These are phyloP conservation scores for Phytopythium montanum DNA, from an alignment of 352 stramenopile species.

Conservation along the genomic window DNA sequence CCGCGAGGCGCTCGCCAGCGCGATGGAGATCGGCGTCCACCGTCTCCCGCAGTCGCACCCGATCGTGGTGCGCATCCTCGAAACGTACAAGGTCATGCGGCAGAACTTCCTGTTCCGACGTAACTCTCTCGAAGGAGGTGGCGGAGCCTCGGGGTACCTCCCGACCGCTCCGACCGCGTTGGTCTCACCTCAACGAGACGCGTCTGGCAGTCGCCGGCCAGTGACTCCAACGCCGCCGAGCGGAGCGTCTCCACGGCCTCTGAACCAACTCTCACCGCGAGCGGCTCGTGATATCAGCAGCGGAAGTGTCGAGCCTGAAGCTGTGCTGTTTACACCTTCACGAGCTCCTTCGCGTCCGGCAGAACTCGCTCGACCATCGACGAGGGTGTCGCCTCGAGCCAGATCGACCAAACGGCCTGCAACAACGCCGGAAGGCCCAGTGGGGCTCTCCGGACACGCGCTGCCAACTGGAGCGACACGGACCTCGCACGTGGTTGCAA, in stretches of 20 bases:
- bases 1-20: constrained; percentile 45
- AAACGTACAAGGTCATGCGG: constrained; percentile 70
- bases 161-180: constrained; percentile 4
- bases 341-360: constrained; percentile 10
- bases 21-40: constrained; percentile 62
- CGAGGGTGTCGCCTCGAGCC: constrained; percentile 32
- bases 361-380: constrained; percentile 5
- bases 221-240: constrained; percentile 11
- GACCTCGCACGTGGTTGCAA: constrained; percentile 32
- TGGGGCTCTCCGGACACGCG: constrained; percentile 27
- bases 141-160: background rate
- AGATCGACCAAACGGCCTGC: constrained; percentile 30
- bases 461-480: constrained; percentile 43
- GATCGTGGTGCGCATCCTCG: constrained; percentile 46
- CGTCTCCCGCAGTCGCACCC: constrained; percentile 46
- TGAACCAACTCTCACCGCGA: constrained; percentile 3
- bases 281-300: background rate
- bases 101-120: constrained; percentile 58
- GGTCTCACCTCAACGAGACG: constrained; percentile 3
- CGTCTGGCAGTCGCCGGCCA: constrained; percentile 5
- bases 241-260: constrained; percentile 13
- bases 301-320: constrained; percentile 8
- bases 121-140: constrained; percentile 7
- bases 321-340: constrained; percentile 14
- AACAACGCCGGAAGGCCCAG: constrained; percentile 32